Evolutionary conservation across 208 protist species (phyloP).

Genomic region (Crithidia mellificae): DNA sequence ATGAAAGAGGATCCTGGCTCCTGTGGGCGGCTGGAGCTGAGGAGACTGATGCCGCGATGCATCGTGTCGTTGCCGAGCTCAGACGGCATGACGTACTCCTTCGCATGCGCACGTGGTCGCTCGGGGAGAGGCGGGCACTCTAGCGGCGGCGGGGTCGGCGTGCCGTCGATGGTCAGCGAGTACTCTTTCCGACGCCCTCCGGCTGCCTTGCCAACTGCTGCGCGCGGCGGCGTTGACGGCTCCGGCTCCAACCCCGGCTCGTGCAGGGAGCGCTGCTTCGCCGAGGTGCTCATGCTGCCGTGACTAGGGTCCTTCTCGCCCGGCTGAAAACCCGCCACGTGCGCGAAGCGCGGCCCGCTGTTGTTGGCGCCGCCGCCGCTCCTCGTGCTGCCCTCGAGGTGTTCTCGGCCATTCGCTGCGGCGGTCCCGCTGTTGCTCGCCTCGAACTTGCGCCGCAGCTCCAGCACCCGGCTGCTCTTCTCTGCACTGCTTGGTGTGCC

Average conservation of each 20-base stretch:
- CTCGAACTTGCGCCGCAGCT: conserved; percentile 12
- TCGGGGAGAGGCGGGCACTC: neutral
- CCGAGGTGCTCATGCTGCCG: conserved; percentile 5
- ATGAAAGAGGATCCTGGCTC: conserved; percentile 14
- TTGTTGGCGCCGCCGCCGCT: neutral
- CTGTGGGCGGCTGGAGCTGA: neutral
- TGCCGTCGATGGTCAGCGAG: conserved; percentile 12
- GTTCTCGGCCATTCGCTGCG: neutral
- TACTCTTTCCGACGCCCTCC: conserved; percentile 8
- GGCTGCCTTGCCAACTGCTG: neutral
- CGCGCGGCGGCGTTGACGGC: neutral
- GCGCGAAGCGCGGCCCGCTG: neutral
- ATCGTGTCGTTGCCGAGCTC: neutral
- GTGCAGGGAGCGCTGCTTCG: conserved; percentile 8
- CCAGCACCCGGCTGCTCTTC: conserved; percentile 6
- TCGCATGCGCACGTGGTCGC: neutral
- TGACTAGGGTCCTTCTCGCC: neutral
- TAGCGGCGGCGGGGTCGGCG: conserved; percentile 1
- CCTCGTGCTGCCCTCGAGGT: neutral
- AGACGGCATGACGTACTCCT: conserved; percentile 13
- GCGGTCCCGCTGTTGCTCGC: neutral
- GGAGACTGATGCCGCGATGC: neutral
- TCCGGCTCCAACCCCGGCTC: neutral
- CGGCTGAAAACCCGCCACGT: neutral
- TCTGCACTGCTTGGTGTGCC: conserved; percentile 9